Conservation (phyloP, 441 rosid genomes). For the Lagerstroemia fauriei region DNA sequence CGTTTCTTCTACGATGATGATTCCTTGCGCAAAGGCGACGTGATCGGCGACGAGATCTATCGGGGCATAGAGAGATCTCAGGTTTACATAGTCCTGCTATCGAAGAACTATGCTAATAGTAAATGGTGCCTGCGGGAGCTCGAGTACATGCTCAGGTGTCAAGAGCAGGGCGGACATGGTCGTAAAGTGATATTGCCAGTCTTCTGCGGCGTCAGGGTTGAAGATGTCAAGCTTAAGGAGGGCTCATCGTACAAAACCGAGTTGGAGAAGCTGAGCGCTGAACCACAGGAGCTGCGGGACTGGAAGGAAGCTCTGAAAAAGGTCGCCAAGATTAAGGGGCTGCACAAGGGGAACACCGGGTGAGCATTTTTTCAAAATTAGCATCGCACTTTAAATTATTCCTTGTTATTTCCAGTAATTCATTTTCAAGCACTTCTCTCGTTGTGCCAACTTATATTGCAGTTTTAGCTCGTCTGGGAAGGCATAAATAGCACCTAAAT, state of each 20-base stretch:
- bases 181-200: neutral
- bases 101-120: neutral
- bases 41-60: neutral
- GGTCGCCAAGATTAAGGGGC: neutral
- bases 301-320: neutral
- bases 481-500: too few relatives aligned
- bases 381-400: too few relatives aligned
- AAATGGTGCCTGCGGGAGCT: constrained; percentile 9
- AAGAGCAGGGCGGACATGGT: neutral
- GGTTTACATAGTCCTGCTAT: neutral
- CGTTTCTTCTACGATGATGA: neutral
- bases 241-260: neutral
- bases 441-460: too few relatives aligned
- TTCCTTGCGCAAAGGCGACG: neutral
- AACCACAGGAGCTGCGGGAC: neutral
- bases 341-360: neutral
- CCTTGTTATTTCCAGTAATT: too few relatives aligned
- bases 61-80: neutral
- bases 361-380: too few relatives aligned
- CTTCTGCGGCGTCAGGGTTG: too few relatives aligned
- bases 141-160: neutral
- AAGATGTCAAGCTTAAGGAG: too few relatives aligned
- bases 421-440: too few relatives aligned
- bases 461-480: too few relatives aligned
- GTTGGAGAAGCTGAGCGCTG: neutral